Base-by-base conservation (phyloP, 192 early-diverging fungal genomes). In the Coemansia sp. region DNA sequence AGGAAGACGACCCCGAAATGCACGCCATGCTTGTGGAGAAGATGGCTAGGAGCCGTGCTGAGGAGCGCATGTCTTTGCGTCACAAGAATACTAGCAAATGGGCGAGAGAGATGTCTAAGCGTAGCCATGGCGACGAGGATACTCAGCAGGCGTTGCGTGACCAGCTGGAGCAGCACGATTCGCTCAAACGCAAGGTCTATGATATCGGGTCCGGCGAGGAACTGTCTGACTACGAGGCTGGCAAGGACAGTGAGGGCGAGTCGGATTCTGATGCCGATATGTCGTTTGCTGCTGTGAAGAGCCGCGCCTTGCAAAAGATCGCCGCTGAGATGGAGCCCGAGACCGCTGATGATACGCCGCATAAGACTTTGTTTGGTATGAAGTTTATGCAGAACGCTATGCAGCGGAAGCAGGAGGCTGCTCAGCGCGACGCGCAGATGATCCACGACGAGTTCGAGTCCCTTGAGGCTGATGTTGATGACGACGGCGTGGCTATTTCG, bases 71-170 rank as follows among this genome's bases (percentile, higher is more conserved):
- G 89, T 87, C 94, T 1, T 78, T 96, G 61, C 89, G 92, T 22
- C 96, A 98, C 79, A 97, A 97, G 79, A 95, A 94, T 71, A 96
- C 89, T 0, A 90, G 95, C 64, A 96, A 98, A 76, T 99, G 98
- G 98, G 95, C 96, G 24, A 93, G 92, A 66, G 86, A 90, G 32
- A 87, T 93, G 84, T 72, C 94, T 35, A 78, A 84, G 60, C 73
- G 73, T 38, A 68, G 68, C 39, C 76, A 88, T 35, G 88, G 87
- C 44, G 83, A 84, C 20, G 86, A 78, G 20, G 81, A 80, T 45
- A 86, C 90, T 4, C 93, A 91, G 22, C 82, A 92, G 74, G 94
- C 93, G 2, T 70, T 96, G 38, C 86, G 89, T 38, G 94, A 98
- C 27, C 95, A 98, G 76, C 76, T 98, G 24, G 80, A 87, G 38